Evolutionary conservation across 2,329 filamentous ascomycete genomes (phyloP).

Genomic region (Ascochyta rabiei): DNA sequence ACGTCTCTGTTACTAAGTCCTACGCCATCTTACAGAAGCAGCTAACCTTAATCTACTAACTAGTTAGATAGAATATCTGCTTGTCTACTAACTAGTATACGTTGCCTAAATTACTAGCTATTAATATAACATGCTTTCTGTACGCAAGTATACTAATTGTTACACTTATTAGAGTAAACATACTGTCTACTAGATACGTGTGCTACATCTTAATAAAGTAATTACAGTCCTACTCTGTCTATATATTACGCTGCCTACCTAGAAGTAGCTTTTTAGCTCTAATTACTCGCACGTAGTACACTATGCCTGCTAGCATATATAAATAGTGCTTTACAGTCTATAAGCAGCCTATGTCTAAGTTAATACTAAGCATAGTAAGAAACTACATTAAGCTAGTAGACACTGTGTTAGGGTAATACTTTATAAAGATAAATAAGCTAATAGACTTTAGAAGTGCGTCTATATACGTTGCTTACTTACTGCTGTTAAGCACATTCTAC

Average conservation of each 20-base stretch:
- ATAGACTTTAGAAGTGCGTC: not conserved
- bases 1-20: not conserved
- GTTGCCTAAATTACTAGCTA: not conserved
- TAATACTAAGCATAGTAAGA: conserved; percentile 1
- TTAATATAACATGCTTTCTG: not conserved
- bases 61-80: not conserved
- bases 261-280: conserved; percentile 17
- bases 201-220: not conserved
- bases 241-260: conserved; percentile 6
- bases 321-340: conserved; percentile 19
- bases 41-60: not conserved
- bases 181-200: not conserved
- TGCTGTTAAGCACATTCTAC: not conserved
- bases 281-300: conserved; percentile 27
- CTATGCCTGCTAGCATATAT: conserved; percentile 23
- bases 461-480: not conserved
- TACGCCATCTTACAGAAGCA: not conserved
- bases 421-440: not conserved
- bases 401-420: not conserved
- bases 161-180: not conserved
- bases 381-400: not conserved
- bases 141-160: not conserved
- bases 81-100: not conserved
- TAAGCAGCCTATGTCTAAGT: conserved; percentile 7
- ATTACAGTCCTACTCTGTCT: conserved; percentile 17